Percentiles rank a stretch among this genome's conserved stretches.
phyloP scores from a whole-genome alignment of 495 filamentous ascomycete species.

The Acidiella bohemica region DNA sequence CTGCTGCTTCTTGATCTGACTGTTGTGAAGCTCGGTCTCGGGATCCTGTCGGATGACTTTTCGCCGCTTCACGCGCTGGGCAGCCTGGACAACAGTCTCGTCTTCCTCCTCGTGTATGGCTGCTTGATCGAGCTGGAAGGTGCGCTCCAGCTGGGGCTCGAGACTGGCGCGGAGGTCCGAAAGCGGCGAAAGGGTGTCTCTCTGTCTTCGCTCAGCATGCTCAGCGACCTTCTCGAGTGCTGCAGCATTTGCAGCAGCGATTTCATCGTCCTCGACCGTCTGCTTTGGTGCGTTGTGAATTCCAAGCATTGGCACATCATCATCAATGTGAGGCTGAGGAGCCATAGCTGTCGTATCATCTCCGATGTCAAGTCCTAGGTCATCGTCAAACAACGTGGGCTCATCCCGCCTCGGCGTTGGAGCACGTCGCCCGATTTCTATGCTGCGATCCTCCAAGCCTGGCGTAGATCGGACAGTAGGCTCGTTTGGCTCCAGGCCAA shows the following conservation, averaged over 20 bases:
- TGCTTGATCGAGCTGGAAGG: constrained; percentile 34
- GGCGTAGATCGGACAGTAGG: constrained; percentile 33
- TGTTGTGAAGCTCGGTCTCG: constrained; percentile 43
- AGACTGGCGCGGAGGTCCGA: constrained; percentile 41
- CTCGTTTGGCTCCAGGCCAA: constrained; percentile 45
- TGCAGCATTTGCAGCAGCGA: constrained; percentile 13
- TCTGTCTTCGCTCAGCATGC: constrained; percentile 32
- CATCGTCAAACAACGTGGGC: constrained; percentile 46
- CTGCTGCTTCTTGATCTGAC: constrained; percentile 64
- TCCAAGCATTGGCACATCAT: constrained; percentile 48
- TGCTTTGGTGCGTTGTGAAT: too few species aligned
- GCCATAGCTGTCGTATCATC: constrained; percentile 24
- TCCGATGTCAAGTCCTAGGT: constrained; percentile 41
- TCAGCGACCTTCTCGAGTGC: constrained; percentile 27
- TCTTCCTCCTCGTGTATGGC: constrained; percentile 29
- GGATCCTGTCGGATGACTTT: constrained; percentile 59
- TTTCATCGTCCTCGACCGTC: constrained; percentile 36
- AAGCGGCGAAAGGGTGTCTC: constrained; percentile 54
- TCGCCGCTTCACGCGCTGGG: constrained; percentile 57
- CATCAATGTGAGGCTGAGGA: constrained; percentile 19
- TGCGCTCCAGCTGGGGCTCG: constrained; percentile 43
- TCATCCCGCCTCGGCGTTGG: constrained; percentile 56
- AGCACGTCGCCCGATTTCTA: constrained; percentile 77
- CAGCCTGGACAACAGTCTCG: constrained; percentile 42
- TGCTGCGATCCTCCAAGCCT: constrained; percentile 43